Percentiles rank a stretch among this genome's conserved stretches.
These are phyloP conservation scores for Coelastrella sp. DNA, from an alignment of 139 green algal species.

Conservation along the genomic window DNA sequence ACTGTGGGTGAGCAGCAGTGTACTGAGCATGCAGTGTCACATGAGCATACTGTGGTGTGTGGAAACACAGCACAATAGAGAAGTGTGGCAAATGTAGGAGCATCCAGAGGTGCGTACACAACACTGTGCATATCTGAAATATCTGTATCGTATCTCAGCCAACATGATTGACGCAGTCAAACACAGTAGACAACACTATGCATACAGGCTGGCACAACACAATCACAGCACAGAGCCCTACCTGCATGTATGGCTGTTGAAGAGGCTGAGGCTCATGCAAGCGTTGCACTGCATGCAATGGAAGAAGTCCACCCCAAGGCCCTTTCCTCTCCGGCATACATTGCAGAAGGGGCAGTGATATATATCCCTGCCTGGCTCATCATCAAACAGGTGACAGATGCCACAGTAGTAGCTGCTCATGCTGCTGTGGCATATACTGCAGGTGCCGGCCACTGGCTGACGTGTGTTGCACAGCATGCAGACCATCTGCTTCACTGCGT, in stretches of 20 bases:
- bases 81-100: too few relatives aligned
- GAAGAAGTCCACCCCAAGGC: slow-evolving; percentile 91
- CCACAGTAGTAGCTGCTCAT: slow-evolving; percentile 96
- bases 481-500: slow-evolving; percentile 78
- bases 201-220: neutral
- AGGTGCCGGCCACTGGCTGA: slow-evolving; percentile 73
- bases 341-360: slow-evolving; percentile 99
- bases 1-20: too few relatives aligned
- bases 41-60: too few relatives aligned
- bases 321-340: slow-evolving; percentile 79
- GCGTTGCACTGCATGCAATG: slow-evolving; percentile 98
- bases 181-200: too few relatives aligned
- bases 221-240: neutral
- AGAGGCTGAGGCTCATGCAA: slow-evolving; percentile 94
- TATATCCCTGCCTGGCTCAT: slow-evolving; percentile 78
- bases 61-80: too few relatives aligned
- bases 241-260: slow-evolving; percentile 90
- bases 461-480: slow-evolving; percentile 91
- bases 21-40: too few relatives aligned
- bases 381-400: slow-evolving; percentile 98
- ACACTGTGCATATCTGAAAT: too few relatives aligned
- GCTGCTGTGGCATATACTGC: slow-evolving; percentile 53
- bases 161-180: too few relatives aligned
- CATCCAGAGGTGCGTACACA: too few relatives aligned
- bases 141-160: too few relatives aligned